Percentiles rank a stretch among this genome's conserved stretches.
These are phyloP conservation scores for Tuctoria greenei DNA, from an alignment of 176 grass and related monocot genomes.

Conservation along the genomic window DNA sequence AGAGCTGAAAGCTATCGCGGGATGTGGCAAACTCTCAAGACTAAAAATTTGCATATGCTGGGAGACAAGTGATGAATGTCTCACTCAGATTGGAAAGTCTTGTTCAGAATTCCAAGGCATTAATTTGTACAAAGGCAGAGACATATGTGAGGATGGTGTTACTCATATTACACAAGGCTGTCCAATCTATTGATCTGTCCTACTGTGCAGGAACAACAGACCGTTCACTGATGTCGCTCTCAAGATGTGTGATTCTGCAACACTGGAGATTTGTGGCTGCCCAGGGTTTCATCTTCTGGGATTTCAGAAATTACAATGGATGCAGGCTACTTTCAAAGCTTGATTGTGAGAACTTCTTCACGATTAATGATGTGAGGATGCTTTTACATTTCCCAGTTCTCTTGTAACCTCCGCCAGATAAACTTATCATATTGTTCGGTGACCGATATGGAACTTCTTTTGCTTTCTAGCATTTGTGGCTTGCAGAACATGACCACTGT, in stretches of 20 bases:
- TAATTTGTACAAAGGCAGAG: slow-evolving; percentile 74
- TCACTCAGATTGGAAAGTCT: slow-evolving; percentile 56
- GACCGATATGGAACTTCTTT: slow-evolving; percentile 73
- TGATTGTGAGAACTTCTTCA: slow-evolving; percentile 77
- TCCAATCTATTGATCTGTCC: slow-evolving; percentile 61
- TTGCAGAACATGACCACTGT: slow-evolving; percentile 74
- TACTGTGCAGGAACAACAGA: slow-evolving; percentile 83
- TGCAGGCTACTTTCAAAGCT: slow-evolving; percentile 71
- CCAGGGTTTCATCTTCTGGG: slow-evolving; percentile 51
- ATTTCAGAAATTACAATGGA: slow-evolving; percentile 50
- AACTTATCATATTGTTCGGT: slow-evolving; percentile 86
- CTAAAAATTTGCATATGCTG: slow-evolving; percentile 85
- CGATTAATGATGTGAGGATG: slow-evolving; percentile 70
- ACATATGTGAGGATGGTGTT: slow-evolving; percentile 69
- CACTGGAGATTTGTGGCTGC: slow-evolving; percentile 73
- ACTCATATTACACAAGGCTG: slow-evolving; percentile 57
- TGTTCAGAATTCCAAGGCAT: slow-evolving; percentile 67
- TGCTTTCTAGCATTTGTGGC: slow-evolving; percentile 71
- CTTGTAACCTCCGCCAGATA: slow-evolving; percentile 73
- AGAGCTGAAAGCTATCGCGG: slow-evolving; percentile 65
- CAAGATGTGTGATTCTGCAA: slow-evolving; percentile 64
- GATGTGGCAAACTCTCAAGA: slow-evolving; percentile 61
- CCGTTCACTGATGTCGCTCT: slow-evolving; percentile 53
- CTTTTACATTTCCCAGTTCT: slow-evolving; percentile 66
- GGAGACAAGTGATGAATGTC: slow-evolving; percentile 68